These are phyloP conservation scores for Lolium perenne DNA, from an alignment of 176 grass and related monocot genomes.

Conservation along the genomic window DNA sequence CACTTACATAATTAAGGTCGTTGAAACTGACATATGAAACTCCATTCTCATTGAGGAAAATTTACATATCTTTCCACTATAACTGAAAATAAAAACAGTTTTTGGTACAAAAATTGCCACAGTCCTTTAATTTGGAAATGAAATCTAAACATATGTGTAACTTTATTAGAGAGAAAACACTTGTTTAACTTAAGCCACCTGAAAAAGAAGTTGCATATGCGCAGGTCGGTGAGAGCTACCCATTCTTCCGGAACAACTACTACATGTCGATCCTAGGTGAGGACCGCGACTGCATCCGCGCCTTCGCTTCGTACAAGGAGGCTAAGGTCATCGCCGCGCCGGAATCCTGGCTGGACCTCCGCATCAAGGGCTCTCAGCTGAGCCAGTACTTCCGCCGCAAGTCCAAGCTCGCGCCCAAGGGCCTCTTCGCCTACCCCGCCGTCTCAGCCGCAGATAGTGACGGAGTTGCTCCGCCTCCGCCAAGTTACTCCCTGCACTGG, in stretches of 20 bases:
- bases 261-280: slow-evolving; percentile 66
- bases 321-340: slow-evolving; percentile 64
- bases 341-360: slow-evolving; percentile 71
- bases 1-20: neutral
- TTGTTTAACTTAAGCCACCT: neutral
- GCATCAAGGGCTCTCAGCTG: slow-evolving; percentile 82
- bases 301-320: slow-evolving; percentile 73
- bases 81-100: neutral
- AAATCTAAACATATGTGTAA: neutral
- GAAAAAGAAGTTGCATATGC: neutral
- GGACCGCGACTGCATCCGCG: slow-evolving; percentile 50
- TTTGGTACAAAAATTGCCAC: neutral
- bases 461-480: neutral
- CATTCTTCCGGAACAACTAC: slow-evolving; percentile 77
- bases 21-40: neutral
- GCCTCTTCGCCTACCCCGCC: slow-evolving; percentile 75
- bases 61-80: neutral
- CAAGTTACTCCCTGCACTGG: slow-evolving; percentile 70
- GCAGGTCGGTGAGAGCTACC: slow-evolving; percentile 66
- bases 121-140: neutral
- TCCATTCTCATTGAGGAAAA: neutral
- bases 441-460: neutral
- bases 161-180: neutral
- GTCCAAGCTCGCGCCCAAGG: slow-evolving; percentile 73
- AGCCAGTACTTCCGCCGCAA: slow-evolving; percentile 85